Evolutionary conservation across 495 filamentous ascomycete species (phyloP).

Genomic region (Hypoxylon fragiforme): DNA sequence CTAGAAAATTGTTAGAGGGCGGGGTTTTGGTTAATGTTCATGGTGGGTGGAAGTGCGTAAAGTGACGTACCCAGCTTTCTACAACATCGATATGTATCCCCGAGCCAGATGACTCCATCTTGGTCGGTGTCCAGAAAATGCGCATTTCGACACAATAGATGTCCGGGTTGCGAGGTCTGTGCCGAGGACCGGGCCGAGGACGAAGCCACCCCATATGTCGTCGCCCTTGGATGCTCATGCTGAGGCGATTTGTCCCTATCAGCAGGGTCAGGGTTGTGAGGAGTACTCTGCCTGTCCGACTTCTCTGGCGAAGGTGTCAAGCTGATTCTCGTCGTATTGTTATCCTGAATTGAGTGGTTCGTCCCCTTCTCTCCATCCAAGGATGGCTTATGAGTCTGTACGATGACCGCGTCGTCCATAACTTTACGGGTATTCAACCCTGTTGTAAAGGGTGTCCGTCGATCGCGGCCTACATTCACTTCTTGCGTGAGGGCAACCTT

Average conservation of each 20-base stretch:
- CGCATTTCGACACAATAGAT: slow-evolving; percentile 1
- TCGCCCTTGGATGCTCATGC: background rate
- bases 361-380: background rate
- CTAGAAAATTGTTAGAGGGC: background rate
- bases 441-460: background rate
- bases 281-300: background rate
- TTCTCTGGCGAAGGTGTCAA: background rate
- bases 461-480: background rate
- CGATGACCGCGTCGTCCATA: background rate
- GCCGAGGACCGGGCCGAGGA: too few relatives aligned
- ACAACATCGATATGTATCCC: slow-evolving; percentile 8
- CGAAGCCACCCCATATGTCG: background rate
- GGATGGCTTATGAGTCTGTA: background rate
- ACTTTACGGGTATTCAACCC: background rate
- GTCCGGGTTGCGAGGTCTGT: background rate
- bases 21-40: background rate
- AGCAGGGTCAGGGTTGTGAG: background rate
- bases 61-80: slow-evolving; percentile 10
- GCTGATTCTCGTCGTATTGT: background rate
- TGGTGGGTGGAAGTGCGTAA: background rate
- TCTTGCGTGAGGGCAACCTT: background rate
- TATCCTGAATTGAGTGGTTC: background rate
- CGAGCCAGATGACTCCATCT: slow-evolving; percentile 10
- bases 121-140: slow-evolving; percentile 8
- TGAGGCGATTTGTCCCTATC: background rate